phyloP scores from a whole-genome alignment of 2,329 filamentous ascomycete species.

The Sordariomycetes sp. region DNA sequence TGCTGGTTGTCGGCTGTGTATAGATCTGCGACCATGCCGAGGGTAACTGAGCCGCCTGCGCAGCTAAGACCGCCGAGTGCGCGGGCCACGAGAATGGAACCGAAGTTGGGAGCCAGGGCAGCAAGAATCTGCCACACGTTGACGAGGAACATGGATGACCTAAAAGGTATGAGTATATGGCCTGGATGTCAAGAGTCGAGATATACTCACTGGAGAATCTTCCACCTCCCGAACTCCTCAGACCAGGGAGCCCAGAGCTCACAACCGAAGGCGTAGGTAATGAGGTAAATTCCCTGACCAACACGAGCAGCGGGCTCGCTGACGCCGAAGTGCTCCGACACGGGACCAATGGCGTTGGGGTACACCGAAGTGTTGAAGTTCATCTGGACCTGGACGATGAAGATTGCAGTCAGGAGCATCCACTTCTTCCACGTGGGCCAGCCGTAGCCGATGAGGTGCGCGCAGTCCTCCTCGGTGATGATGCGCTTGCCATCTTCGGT shows the following conservation, averaged over 20 bases:
- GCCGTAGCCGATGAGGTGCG: conserved; percentile 53
- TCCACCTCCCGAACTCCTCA: conserved; percentile 71
- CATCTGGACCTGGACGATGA: conserved; percentile 66
- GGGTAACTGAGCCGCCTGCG: conserved; percentile 62
- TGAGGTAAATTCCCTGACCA: conserved; percentile 69
- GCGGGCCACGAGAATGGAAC: conserved; percentile 57
- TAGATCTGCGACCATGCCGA: conserved; percentile 67
- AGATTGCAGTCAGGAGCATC: conserved; percentile 62
- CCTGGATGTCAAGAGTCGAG: neutral
- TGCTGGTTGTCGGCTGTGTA: conserved; percentile 65
- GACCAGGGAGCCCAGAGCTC: conserved; percentile 84
- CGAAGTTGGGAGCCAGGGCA: conserved; percentile 64
- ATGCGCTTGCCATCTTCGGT: conserved; percentile 26
- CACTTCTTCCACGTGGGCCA: conserved; percentile 58
- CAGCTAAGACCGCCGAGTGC: conserved; percentile 58
- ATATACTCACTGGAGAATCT: conserved; percentile 51
- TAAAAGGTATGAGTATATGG: neutral
- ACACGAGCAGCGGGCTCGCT: conserved; percentile 58
- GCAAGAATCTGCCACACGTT: conserved; percentile 69
- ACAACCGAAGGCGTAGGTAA: conserved; percentile 76
- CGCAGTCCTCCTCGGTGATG: conserved; percentile 49
- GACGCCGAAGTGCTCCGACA: conserved; percentile 57
- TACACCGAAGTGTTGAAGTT: conserved; percentile 71
- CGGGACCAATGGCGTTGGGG: conserved; percentile 57
- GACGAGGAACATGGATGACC: conserved; percentile 55